Base-by-base conservation (phyloP, 306 rosid species). In the Cucumis sativus region DNA sequence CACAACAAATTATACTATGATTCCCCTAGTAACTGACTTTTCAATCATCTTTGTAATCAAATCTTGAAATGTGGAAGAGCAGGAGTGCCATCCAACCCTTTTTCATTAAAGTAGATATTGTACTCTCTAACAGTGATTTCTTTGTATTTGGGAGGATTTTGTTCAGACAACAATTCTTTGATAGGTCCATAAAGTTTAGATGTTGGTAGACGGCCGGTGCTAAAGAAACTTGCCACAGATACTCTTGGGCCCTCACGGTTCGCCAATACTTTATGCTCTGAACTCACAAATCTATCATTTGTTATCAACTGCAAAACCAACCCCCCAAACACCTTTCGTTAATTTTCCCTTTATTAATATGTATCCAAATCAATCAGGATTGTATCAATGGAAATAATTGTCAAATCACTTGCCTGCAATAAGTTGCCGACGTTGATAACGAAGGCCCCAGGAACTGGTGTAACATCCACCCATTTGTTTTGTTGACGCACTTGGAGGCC, bases 141-240 rank as follows among this genome's bases (percentile, higher is more conserved):
- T 59, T 54, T 79, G 35, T 85, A 91, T 41, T 81, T 63, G 7
- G 89, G 80, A 28, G 88, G 87, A 28, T 82, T 80, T 51, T 86
- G 81, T 81, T 89, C 91, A 0, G 88, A 85, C 72, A 84, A 11
- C 35, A 90, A 71, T 64, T 90, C 88, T 78, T 90, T 83, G 20
- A 88, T 85, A 3, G 93, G 96, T 74, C 89, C 85, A 70, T 83
- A 88, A 35, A 68, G 39, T 79, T 52, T 86, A 0, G 77, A 68
- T 17, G 67, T 74, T 20, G 18, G 62, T 6, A 18, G 11, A 10
- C 5, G 0, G n/a, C 37, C 49, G 5, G 77, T 63, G 6, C 58
- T 18, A 67, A 78, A 85, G 39, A 76, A 65, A 21, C 65, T 7
- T 10, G 82, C 64, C 21, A 86, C 64, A 0, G 82, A 81, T 4